Evolutionary conservation across 1,284 basidiomycete genomes (phyloP), one percentile per base, ranked within the genome.

Genomic region (Cutaneotrichosporon cyanovorans): DNA sequence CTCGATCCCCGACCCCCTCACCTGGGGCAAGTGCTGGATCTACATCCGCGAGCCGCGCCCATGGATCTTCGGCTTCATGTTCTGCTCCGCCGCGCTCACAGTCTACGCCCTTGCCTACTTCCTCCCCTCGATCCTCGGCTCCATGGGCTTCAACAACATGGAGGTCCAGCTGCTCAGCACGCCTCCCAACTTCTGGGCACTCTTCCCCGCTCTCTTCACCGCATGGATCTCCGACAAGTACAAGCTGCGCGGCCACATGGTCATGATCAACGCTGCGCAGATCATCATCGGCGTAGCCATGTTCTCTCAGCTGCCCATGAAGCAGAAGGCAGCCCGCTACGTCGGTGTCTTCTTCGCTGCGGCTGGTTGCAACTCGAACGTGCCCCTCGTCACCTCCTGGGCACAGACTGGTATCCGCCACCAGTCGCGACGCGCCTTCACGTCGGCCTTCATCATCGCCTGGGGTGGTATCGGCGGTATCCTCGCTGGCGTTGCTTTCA

Each of bases 381-480:
- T 66, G 5, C 66, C 69, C 7, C 61, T 62, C 37, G 57, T 61
- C 35, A 46, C 66, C 30, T 57, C 63, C 10, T 70, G 66, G 58
- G 58, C 62, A 32, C 64, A 68, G 50, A 71, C 69, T 56, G 73
- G 73, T 58, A 68, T 75, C 31, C 66, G 68, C n/a, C 60, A 63
- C 10, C 68, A 74, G 54, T 63, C 65, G 28, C 74, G 74, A 50
- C 54, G 59, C 30, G 56, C 60, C 15, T 66, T 71, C 53, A 59
- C 61, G 18, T 62, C 63, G 20, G 72, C 73, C 16, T 50, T 73
- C 37, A 64, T 71, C 36, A 66, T 73, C 45, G 65, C 61, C 32
- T 66, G 69, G 40, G 73, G 71, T 25, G 72, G 72, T 45, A 53
- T 74, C 33, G 74, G 74, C 16, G 74, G 74, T 45, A 74, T 75